Conservation (phyloP, 2,329 filamentous ascomycete genomes). For the Stenocarpella maydis region DNA sequence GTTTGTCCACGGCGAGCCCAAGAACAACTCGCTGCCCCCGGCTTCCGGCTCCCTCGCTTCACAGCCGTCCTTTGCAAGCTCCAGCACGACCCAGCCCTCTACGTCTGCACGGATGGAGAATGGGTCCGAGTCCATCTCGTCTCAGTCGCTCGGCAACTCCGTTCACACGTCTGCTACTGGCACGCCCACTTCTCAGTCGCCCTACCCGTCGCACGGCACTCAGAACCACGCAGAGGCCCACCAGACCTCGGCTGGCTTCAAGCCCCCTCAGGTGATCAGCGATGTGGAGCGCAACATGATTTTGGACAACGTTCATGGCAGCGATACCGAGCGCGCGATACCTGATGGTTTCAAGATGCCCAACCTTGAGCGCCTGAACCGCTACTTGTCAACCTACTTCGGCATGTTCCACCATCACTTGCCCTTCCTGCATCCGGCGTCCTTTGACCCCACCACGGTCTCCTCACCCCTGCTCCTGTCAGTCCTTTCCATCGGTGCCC, state of each 20-base stretch:
- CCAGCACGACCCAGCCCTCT: constrained; percentile 60
- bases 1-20: constrained; percentile 80
- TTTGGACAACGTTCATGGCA: constrained; percentile 82
- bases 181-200: constrained; percentile 78
- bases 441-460: constrained; percentile 82
- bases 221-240: constrained; percentile 75
- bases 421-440: constrained; percentile 92
- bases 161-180: constrained; percentile 73
- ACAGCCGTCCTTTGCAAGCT: constrained; percentile 68
- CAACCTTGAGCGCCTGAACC: constrained; percentile 80
- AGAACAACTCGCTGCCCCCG: constrained; percentile 77
- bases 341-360: constrained; percentile 91
- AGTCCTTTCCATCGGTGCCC: constrained; percentile 91
- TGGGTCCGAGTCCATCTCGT: constrained; percentile 61
- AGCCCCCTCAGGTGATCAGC: constrained; percentile 80
- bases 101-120: constrained; percentile 60
- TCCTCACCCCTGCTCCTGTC: constrained; percentile 87
- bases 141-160: constrained; percentile 75
- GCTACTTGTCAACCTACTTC: constrained; percentile 95
- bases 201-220: constrained; percentile 72
- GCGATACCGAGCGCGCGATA: constrained; percentile 82
- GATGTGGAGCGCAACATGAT: constrained; percentile 89
- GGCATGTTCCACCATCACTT: constrained; percentile 96
- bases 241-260: constrained; percentile 72
- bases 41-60: constrained; percentile 73